Evolutionary conservation across 129 eudicot species (phyloP).

Genomic region (Flaveria ramosissima): DNA sequence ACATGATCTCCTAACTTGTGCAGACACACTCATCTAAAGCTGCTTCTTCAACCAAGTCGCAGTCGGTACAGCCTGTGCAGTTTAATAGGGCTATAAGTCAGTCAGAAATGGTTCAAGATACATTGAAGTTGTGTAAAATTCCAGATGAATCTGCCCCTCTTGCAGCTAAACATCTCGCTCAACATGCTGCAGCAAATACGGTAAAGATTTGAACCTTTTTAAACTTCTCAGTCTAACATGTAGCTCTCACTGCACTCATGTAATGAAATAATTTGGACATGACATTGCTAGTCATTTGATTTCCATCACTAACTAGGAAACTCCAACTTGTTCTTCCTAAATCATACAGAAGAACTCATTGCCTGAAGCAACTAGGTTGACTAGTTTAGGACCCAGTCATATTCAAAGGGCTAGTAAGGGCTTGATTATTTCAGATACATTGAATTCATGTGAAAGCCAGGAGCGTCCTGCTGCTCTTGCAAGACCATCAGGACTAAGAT

Average conservation of each 20-base stretch:
- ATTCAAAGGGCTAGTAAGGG: conserved; percentile 30
- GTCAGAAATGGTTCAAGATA: conserved; percentile 41
- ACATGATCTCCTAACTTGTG: conserved; percentile 17
- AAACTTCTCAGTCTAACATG: conserved; percentile 15
- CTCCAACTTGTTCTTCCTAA: neutral
- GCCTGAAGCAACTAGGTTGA: conserved; percentile 29
- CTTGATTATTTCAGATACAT: conserved; percentile 18
- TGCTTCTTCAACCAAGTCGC: conserved; percentile 36
- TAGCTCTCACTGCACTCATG: conserved; percentile 14
- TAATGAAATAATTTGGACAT: conserved; percentile 7
- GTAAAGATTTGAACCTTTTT: conserved; percentile 41
- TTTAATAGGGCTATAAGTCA: conserved; percentile 34
- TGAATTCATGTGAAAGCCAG: conserved; percentile 33
- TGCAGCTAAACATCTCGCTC: conserved; percentile 33
- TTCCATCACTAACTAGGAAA: conserved; percentile 17
- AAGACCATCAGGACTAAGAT: conserved; percentile 86
- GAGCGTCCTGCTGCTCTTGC: conserved; percentile 22
- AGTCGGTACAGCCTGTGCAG: conserved; percentile 8
- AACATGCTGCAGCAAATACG: conserved; percentile 36
- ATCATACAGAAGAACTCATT: conserved; percentile 45
- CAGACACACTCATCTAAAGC: conserved; percentile 47
- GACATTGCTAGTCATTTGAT: conserved; percentile 15
- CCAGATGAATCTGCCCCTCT: conserved; percentile 20
- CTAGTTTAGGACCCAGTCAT: conserved; percentile 21
- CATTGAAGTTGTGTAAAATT: conserved; percentile 6